These are phyloP conservation scores for Trametes maxima DNA, from an alignment of 768 basidiomycete genomes.

Conservation along the genomic window DNA sequence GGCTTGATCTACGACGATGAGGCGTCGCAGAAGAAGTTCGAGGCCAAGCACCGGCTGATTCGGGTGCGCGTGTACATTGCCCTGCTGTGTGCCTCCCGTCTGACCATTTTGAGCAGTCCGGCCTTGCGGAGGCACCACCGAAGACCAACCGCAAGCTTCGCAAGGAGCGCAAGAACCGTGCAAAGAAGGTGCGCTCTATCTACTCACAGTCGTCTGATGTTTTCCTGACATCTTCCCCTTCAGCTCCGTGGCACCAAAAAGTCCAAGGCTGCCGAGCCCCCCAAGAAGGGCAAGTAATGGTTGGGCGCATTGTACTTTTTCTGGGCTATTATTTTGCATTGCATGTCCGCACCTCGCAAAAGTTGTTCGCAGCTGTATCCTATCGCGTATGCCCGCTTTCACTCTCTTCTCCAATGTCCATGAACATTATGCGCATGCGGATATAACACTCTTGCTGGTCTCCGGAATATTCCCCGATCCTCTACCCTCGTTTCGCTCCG, in stretches of 20 bases:
- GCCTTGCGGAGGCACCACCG: constrained; percentile 74
- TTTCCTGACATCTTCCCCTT: constrained; percentile 21
- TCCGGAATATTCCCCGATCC: neutral
- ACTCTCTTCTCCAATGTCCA: constrained; percentile 28
- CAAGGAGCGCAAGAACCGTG: constrained; percentile 99
- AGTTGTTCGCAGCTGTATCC: constrained; percentile 42
- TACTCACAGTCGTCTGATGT: neutral
- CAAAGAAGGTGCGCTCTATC: constrained; percentile 81
- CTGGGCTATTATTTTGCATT: constrained; percentile 39
- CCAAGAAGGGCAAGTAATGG: constrained; percentile 89
- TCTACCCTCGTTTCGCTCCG: neutral
- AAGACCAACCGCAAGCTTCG: constrained; percentile 95
- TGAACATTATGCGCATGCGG: constrained; percentile 40
- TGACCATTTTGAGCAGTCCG: constrained; percentile 48
- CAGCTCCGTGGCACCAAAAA: constrained; percentile 97
- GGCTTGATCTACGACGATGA: constrained; percentile 97
- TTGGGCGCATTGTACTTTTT: constrained; percentile 31
- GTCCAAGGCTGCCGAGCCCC: constrained; percentile 86
- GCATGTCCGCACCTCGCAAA: constrained; percentile 34
- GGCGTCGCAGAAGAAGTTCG: constrained; percentile 93
- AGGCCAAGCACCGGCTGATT: constrained; percentile 93
- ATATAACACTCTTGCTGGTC: constrained; percentile 14
- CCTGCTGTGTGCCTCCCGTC: neutral
- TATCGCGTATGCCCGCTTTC: constrained; percentile 42
- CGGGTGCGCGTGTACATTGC: constrained; percentile 61